A percentile compares a stretch with the other conserved stretches of the same genome.
phyloP scores from a whole-genome alignment of 371 early-diverging fungal genomes.

The Entomophthora muscae region DNA sequence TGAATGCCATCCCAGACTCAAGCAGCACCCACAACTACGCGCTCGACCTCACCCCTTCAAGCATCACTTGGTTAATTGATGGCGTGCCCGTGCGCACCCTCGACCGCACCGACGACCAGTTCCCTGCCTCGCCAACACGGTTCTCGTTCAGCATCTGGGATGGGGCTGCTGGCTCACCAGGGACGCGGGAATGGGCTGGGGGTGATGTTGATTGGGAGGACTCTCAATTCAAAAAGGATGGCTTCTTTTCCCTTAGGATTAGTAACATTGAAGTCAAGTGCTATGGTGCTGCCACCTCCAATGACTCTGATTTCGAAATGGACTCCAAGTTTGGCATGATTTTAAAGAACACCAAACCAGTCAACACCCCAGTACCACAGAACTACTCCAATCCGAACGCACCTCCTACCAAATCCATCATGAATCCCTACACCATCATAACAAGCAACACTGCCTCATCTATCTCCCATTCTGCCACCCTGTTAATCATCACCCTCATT shows the following conservation, averaged over 20 bases:
- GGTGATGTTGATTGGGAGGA: slow-evolving; percentile 12
- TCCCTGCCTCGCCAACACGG: slow-evolving; percentile 29
- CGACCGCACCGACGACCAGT: slow-evolving; percentile 16
- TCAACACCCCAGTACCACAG: not conserved
- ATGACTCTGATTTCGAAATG: slow-evolving; percentile 5
- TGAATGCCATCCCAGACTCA: slow-evolving; percentile 10
- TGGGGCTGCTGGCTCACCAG: slow-evolving; percentile 22
- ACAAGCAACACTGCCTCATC: no score
- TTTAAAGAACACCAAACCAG: not conserved
- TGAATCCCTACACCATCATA: no score
- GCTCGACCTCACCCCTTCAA: slow-evolving; percentile 33
- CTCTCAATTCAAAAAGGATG: not conserved
- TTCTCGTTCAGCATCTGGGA: slow-evolving; percentile 51
- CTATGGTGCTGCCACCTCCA: not conserved
- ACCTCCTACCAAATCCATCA: no score
- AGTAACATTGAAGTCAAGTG: not conserved
- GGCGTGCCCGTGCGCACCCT: slow-evolving; percentile 26
- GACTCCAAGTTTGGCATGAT: not conserved
- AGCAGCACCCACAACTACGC: slow-evolving; percentile 18
- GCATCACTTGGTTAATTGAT: slow-evolving; percentile 31
- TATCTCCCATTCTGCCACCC: no score
- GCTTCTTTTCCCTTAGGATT: not conserved
- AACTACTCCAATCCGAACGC: no score
- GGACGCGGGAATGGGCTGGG: slow-evolving; percentile 17
- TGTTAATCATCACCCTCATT: no score